Conservation (phyloP, 495 filamentous ascomycete genomes). For the Thozetella sp. region DNA sequence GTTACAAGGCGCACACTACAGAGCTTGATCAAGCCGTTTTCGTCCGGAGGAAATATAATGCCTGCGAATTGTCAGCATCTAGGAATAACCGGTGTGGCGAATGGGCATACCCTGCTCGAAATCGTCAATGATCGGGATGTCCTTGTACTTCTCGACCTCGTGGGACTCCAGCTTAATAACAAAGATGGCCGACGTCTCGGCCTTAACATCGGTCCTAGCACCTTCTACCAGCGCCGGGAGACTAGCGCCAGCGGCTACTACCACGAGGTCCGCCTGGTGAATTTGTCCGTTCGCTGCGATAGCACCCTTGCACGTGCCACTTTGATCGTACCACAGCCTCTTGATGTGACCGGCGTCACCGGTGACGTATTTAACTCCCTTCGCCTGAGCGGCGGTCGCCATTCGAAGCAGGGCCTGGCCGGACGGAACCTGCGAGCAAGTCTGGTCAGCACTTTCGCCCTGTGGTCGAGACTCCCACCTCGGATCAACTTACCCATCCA, state of each 20-base stretch:
- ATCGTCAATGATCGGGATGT: slow-evolving; percentile 9
- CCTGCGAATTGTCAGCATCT: not conserved
- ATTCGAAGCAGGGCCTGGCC: slow-evolving; percentile 5
- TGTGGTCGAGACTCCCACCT: not conserved
- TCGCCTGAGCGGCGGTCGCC: slow-evolving; percentile 13
- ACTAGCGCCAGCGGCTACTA: slow-evolving; percentile 5
- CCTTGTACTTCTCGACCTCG: slow-evolving; percentile 6
- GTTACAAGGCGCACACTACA: not conserved
- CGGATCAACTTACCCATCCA: slow-evolving; percentile 22
- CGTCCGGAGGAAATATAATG: not conserved
- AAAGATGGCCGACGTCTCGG: not conserved
- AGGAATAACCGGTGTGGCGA: not conserved
- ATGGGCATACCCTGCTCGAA: slow-evolving; percentile 1
- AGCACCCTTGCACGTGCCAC: slow-evolving; percentile 18
- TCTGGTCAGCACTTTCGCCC: not conserved
- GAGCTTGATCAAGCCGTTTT: not conserved
- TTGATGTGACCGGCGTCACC: slow-evolving; percentile 21
- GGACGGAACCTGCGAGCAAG: not conserved
- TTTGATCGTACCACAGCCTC: slow-evolving; percentile 17
- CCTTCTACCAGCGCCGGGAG: not conserved
- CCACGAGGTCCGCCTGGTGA: slow-evolving; percentile 20
- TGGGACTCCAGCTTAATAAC: slow-evolving; percentile 5
- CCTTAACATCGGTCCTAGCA: not conserved
- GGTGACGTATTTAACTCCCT: slow-evolving; percentile 29
- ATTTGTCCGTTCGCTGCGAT: slow-evolving; percentile 21